A percentile compares a stretch with the other conserved stretches of the same genome.
phyloP scores from a whole-genome alignment of 257 asterid genomes.

The Petunia axillaris region DNA sequence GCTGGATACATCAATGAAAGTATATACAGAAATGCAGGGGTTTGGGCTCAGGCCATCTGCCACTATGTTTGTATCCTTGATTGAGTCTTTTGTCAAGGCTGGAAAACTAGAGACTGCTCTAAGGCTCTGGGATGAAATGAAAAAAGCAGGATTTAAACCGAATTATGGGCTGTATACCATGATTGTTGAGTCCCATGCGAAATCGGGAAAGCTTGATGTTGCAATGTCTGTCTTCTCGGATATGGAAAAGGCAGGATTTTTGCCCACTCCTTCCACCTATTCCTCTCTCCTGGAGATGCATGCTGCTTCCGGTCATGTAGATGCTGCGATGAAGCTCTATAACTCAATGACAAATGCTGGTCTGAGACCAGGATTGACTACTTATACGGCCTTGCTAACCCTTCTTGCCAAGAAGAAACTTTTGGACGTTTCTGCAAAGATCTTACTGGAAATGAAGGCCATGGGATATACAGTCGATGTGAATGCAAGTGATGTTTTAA shows the following conservation, averaged over 20 bases:
- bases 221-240: conserved; percentile 90
- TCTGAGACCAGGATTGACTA: conserved; percentile 82
- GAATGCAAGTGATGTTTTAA: conserved; percentile 93
- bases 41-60: conserved; percentile 90
- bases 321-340: conserved; percentile 90
- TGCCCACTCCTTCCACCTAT: conserved; percentile 95
- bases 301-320: conserved; percentile 84
- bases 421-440: conserved; percentile 93
- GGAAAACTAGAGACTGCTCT: conserved; percentile 84
- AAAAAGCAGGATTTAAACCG: conserved; percentile 84
- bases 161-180: conserved; percentile 88
- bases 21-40: conserved; percentile 89
- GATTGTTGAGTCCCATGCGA: conserved; percentile 94
- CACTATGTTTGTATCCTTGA: conserved; percentile 75
- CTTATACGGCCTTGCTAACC: conserved; percentile 72
- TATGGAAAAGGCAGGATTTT: conserved; percentile 93
- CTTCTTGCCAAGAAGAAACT: conserved; percentile 91
- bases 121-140: conserved; percentile 95
- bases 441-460: conserved; percentile 94
- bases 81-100: conserved; percentile 88
- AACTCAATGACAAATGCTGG: conserved; percentile 96
- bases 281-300: conserved; percentile 96
- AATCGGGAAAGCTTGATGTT: conserved; percentile 91
- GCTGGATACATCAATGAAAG: conserved; percentile 84
- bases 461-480: conserved; percentile 98